Conservation (phyloP, 2,329 filamentous ascomycete species). For the Nigrospora oryzae region DNA sequence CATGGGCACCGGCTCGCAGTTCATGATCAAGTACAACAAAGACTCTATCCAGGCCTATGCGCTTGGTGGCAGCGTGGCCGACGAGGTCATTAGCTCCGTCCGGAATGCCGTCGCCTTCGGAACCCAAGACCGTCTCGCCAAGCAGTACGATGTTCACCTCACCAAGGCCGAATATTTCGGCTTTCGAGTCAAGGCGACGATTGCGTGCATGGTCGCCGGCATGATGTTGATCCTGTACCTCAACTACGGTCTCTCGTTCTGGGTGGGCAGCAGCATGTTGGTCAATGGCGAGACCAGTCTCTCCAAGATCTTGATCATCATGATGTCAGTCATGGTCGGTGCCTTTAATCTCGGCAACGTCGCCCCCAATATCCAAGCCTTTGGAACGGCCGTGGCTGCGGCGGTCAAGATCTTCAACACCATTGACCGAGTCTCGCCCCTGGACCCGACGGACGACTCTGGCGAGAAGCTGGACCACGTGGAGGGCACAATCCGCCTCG, state of each 20-base stretch:
- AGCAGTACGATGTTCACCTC: conserved; percentile 74
- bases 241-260: conserved; percentile 83
- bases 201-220: conserved; percentile 71
- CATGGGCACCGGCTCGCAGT: conserved; percentile 65
- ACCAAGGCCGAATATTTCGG: conserved; percentile 66
- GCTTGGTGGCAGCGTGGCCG: conserved; percentile 76
- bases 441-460: conserved; percentile 64
- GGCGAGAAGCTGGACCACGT: conserved; percentile 69
- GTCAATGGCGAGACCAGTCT: conserved; percentile 57
- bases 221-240: conserved; percentile 82
- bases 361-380: conserved; percentile 77
- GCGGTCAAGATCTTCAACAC: conserved; percentile 89
- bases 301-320: conserved; percentile 69
- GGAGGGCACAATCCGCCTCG: conserved; percentile 71
- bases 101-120: conserved; percentile 89
- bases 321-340: conserved; percentile 88
- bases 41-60: conserved; percentile 72
- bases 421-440: conserved; percentile 78
- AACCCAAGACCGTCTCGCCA: conserved; percentile 84
- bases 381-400: conserved; percentile 74
- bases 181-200: conserved; percentile 61
- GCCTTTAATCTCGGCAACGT: conserved; percentile 87
- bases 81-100: conserved; percentile 91
- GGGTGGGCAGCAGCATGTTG: conserved; percentile 74
- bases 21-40: conserved; percentile 77